Evolutionary conservation across 2,329 filamentous ascomycete genomes (phyloP).

Genomic region (Sporothrix sp.): DNA sequence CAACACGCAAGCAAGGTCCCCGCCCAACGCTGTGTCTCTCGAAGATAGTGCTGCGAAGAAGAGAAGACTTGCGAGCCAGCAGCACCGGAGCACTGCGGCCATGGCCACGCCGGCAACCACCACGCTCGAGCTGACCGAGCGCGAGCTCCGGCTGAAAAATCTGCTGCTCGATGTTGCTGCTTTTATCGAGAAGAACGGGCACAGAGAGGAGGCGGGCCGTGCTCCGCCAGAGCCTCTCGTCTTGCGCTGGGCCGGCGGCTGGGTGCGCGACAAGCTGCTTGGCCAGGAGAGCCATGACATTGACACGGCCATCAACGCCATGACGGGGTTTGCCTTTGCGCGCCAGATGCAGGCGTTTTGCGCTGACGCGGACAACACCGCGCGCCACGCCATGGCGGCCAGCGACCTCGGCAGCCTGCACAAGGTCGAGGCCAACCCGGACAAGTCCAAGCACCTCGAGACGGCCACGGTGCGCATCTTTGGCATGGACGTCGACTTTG

Average conservation of each 20-base stretch:
- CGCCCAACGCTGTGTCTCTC: not conserved
- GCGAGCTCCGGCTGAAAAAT: constrained; percentile 62
- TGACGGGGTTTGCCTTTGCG: constrained; percentile 75
- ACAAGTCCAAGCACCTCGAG: constrained; percentile 93
- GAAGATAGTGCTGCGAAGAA: not conserved
- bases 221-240: constrained; percentile 41
- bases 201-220: not conserved
- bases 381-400: constrained; percentile 48
- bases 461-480: constrained; percentile 81
- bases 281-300: constrained; percentile 67
- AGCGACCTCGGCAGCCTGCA: constrained; percentile 66
- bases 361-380: constrained; percentile 45
- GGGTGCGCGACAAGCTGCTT: constrained; percentile 78
- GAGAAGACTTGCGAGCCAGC: not conserved
- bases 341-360: constrained; percentile 59
- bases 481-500: constrained; percentile 82
- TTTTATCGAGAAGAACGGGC: constrained; percentile 44
- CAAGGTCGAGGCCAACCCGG: constrained; percentile 84
- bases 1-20: not conserved
- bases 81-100: too few species aligned
- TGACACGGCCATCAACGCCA: constrained; percentile 74
- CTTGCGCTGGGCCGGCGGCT: constrained; percentile 74
- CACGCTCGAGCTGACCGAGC: constrained; percentile 47
- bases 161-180: constrained; percentile 74
- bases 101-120: constrained; percentile 7